A percentile compares a stretch with the other conserved stretches of the same genome.
phyloP scores from a whole-genome alignment of 2,329 filamentous ascomycete genomes.

The Colletotrichum tropicale region DNA sequence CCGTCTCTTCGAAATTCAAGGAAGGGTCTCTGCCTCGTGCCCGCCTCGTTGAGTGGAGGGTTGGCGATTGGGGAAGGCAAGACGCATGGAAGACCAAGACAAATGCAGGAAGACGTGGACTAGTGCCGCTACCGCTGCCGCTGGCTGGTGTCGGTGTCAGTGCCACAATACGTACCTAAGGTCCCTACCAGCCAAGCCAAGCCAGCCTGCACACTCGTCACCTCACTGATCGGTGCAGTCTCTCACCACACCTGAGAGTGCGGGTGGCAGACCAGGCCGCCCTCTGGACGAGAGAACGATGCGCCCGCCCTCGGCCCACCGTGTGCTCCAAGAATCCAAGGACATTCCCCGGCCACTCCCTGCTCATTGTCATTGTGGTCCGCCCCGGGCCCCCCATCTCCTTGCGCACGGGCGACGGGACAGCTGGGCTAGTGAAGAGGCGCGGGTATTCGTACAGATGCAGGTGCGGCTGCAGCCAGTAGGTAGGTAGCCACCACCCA shows the following conservation, averaged over 20 bases:
- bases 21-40: neutral
- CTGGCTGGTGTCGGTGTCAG: neutral
- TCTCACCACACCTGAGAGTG: neutral
- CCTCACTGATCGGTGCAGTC: neutral
- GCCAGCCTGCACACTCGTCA: neutral
- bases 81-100: conserved; percentile 2
- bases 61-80: neutral
- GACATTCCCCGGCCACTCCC: neutral
- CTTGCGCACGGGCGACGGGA: neutral
- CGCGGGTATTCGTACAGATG: neutral
- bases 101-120: neutral
- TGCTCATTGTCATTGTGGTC: neutral
- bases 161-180: neutral
- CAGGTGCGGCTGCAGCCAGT: neutral
- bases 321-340: neutral
- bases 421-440: neutral
- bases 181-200: neutral
- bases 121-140: neutral
- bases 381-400: neutral
- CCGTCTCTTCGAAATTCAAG: neutral
- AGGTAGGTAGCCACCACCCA: neutral
- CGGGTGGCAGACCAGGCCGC: neutral
- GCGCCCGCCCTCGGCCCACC: neutral
- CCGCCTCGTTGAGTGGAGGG: neutral
- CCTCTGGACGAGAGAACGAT: neutral